These are phyloP conservation scores for Tulasnella sp. DNA, from an alignment of 768 basidiomycete species.

Conservation along the genomic window DNA sequence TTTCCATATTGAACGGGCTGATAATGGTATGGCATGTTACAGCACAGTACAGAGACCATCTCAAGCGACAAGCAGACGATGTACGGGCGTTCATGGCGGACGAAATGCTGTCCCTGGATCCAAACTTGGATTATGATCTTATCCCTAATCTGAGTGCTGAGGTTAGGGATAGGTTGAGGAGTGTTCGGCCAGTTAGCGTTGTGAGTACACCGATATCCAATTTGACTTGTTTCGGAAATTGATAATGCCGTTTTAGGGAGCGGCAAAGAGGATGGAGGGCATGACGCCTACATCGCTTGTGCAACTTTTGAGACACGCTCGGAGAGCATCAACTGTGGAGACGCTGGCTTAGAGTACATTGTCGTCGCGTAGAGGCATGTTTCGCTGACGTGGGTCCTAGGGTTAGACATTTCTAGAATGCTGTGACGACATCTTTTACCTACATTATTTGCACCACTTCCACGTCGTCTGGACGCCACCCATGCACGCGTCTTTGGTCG, in stretches of 20 bases:
- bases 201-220: slow-evolving; percentile 28
- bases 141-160: slow-evolving; percentile 66
- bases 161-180: slow-evolving; percentile 49
- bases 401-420: too few relatives aligned
- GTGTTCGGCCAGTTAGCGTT: slow-evolving; percentile 54
- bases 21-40: background rate
- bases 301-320: slow-evolving; percentile 52
- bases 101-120: slow-evolving; percentile 56
- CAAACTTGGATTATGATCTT: slow-evolving; percentile 51
- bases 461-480: too few relatives aligned
- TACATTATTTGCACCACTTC: too few relatives aligned
- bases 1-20: background rate
- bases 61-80: slow-evolving; percentile 63
- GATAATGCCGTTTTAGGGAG: slow-evolving; percentile 43
- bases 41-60: slow-evolving; percentile 30
- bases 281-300: slow-evolving; percentile 77
- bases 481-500: too few relatives aligned
- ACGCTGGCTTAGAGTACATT: too few relatives aligned
- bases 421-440: too few relatives aligned
- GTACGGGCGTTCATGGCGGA: slow-evolving; percentile 61
- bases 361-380: too few relatives aligned
- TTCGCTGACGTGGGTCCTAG: too few relatives aligned
- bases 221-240: background rate
- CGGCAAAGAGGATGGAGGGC: slow-evolving; percentile 85
- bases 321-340: background rate